phyloP scores from a whole-genome alignment of 129 eudicot genomes.

The Logfia minima region DNA sequence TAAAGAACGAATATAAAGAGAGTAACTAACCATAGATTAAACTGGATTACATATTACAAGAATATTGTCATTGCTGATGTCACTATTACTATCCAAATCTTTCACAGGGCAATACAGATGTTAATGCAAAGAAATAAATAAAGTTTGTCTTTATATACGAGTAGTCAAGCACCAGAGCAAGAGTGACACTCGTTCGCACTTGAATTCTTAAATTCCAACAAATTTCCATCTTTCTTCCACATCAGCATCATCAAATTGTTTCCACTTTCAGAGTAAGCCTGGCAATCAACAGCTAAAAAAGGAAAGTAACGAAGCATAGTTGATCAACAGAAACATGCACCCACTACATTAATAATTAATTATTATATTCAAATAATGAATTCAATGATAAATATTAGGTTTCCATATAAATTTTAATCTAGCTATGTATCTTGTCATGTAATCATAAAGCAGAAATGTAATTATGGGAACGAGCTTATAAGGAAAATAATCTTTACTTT shows the following conservation, averaged over 20 bases:
- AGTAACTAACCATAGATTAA: neutral
- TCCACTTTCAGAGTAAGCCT: neutral
- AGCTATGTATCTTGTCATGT: neutral
- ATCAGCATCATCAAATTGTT: neutral
- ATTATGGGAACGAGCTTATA: no score
- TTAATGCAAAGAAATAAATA: neutral
- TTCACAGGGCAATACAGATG: slow-evolving; percentile 13
- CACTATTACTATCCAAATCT: slow-evolving; percentile 6
- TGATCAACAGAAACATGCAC: no score
- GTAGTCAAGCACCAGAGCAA: neutral
- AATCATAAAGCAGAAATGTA: neutral
- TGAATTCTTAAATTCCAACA: neutral
- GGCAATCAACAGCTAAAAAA: neutral
- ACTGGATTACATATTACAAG: slow-evolving; percentile 7
- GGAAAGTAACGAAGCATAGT: neutral
- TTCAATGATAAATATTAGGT: no score
- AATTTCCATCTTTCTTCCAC: neutral
- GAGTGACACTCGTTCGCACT: neutral
- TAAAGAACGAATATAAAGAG: neutral
- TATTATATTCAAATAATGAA: no score
- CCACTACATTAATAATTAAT: no score
- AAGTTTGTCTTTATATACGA: neutral
- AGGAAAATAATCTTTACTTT: neutral
- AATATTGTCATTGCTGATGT: slow-evolving; percentile 28
- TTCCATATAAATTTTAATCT: no score